A percentile compares a stretch with the other conserved stretches of the same genome.
Evolutionary conservation across 192 early-diverging fungal genomes (phyloP).

Genomic region (Rhizophagus sp.): DNA sequence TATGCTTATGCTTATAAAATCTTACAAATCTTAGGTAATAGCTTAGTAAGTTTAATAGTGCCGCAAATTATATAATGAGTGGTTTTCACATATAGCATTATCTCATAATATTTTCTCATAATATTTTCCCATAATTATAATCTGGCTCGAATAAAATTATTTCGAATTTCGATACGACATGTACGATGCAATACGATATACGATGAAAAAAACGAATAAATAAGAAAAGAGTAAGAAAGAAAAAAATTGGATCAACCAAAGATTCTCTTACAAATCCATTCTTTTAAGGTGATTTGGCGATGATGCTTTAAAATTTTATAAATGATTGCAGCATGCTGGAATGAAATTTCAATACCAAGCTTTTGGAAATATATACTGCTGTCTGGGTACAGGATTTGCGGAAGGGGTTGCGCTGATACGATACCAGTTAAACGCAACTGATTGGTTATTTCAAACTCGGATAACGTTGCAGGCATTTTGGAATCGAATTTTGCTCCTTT

Average conservation of each 20-base stretch:
- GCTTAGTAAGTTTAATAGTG: too few species aligned
- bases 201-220: too few species aligned
- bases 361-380: constrained; percentile 5
- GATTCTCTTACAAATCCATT: neutral
- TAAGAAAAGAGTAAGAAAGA: too few species aligned
- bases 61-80: too few species aligned
- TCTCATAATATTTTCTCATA: too few species aligned
- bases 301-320: constrained; percentile 2
- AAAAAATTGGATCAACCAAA: neutral
- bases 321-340: constrained; percentile 7
- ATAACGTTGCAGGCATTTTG: neutral
- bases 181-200: too few species aligned
- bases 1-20: too few species aligned
- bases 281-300: neutral
- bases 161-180: too few species aligned
- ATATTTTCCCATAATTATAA: too few species aligned
- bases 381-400: neutral
- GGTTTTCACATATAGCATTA: too few species aligned
- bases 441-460: neutral
- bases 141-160: too few species aligned
- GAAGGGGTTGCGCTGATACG: neutral
- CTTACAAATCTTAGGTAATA: too few species aligned
- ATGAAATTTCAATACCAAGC: neutral
- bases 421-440: constrained; percentile 11
- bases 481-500: neutral